These are phyloP conservation scores for Wickerhamomyces rabaulensis DNA, from an alignment of 805 yeast species.

Conservation along the genomic window DNA sequence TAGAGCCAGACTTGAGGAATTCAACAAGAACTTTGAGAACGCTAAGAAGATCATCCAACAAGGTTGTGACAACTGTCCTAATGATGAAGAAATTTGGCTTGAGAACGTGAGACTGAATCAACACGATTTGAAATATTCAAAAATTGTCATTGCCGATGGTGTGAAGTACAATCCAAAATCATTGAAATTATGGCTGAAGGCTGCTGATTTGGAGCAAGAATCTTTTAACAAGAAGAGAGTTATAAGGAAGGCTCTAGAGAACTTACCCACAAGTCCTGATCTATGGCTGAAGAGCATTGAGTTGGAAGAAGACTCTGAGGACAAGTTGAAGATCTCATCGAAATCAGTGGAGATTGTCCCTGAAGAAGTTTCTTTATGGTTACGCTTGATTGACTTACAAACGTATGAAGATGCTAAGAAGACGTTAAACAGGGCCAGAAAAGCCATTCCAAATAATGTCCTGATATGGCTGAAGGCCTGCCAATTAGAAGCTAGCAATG, in stretches of 20 bases:
- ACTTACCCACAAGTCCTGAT: slow-evolving; percentile 46
- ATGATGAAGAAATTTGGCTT: slow-evolving; percentile 73
- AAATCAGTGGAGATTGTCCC: slow-evolving; percentile 74
- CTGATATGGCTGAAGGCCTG: slow-evolving; percentile 69
- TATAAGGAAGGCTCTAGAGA: slow-evolving; percentile 67
- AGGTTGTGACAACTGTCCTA: slow-evolving; percentile 69
- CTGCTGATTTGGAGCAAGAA: slow-evolving; percentile 62
- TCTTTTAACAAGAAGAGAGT: slow-evolving; percentile 46
- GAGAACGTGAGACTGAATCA: slow-evolving; percentile 65
- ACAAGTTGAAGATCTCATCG: slow-evolving; percentile 46
- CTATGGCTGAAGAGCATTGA: slow-evolving; percentile 70
- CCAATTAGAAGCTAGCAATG: slow-evolving; percentile 55
- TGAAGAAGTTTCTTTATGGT: slow-evolving; percentile 59
- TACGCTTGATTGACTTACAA: slow-evolving; percentile 42
- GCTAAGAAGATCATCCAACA: slow-evolving; percentile 64
- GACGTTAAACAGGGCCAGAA: slow-evolving; percentile 57
- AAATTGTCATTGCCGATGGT: slow-evolving; percentile 60
- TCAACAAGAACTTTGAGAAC: slow-evolving; percentile 43
- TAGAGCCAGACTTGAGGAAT: slow-evolving; percentile 72
- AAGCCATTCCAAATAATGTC: slow-evolving; percentile 39
- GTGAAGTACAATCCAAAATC: slow-evolving; percentile 52
- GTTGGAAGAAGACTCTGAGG: slow-evolving; percentile 47
- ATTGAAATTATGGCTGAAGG: slow-evolving; percentile 67
- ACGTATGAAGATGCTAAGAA: slow-evolving; percentile 44
- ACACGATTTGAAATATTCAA: slow-evolving; percentile 39